Base-by-base conservation (phyloP, 306 rosid species). In the Lagenaria siceraria region DNA sequence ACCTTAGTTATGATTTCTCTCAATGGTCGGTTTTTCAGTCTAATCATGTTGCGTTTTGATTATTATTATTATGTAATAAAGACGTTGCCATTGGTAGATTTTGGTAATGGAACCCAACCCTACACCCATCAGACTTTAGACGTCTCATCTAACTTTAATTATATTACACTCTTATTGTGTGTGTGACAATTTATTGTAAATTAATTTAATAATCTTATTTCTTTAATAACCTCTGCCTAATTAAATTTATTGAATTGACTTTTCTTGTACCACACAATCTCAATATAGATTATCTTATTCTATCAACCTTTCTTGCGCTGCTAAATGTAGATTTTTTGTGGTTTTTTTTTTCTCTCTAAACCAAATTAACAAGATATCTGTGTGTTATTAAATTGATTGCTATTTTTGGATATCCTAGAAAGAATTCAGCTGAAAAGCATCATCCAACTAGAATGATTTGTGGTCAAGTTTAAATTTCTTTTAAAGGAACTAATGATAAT, bases 81-180 rank as follows among this genome's bases (percentile, higher is more conserved):
- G 9, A 14, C 68, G 58, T 53, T 29, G 21, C 21, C 5, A 46
- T 27, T 29, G 40, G 40, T 61, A 27, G 4, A 29, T 63, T 15
- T 77, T 63, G 74, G 74, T 46, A 35, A 49, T 81, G 88, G 85
- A 85, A 53, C 82, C 77, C 81, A 71, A 75, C 78, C 77, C 38
- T 77, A 19, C 80, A 90, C 85, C 96, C 80, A 87, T 84, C 87
- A 40, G 8, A 85, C 83, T 42, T 24, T 56, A 62, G 88, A 85
- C 92, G 48, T 84, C 80, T 81, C 80, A 85, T 81, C 96, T 19
- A 40, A 78, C 85, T 43, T 42, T 4, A 35, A 65, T 19, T 15
- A 60, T 13, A 64, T 64, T 78, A 48, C 52, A 76, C n/a, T 52
- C 5, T 48, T 33, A 19, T 9, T 3, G 4, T 36, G 12, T 48